phyloP scores from a whole-genome alignment of 345 rosid species.

The Stellera chamaejasme region DNA sequence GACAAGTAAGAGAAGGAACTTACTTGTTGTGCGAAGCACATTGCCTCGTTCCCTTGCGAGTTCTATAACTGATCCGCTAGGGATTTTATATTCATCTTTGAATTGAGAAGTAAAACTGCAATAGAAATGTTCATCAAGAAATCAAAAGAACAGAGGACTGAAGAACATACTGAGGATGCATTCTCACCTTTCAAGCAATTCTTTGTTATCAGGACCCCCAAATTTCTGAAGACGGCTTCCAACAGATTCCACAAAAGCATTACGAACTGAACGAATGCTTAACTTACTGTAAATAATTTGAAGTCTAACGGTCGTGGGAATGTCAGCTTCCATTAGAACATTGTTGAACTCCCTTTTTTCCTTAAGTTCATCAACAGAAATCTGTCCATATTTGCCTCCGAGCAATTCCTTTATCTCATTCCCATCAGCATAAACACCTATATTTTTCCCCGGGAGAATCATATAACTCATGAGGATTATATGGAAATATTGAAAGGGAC shows the following conservation, averaged over 20 bases:
- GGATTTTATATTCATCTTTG: constrained; percentile 86
- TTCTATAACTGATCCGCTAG: constrained; percentile 66
- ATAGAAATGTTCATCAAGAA: constrained; percentile 1
- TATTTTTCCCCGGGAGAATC: not conserved
- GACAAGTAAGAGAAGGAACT: constrained; percentile 7
- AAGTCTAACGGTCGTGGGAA: constrained; percentile 63
- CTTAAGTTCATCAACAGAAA: constrained; percentile 49
- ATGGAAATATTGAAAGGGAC: too few relatives aligned
- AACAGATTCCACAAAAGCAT: constrained; percentile 78
- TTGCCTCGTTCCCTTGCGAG: constrained; percentile 60
- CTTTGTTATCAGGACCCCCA: constrained; percentile 48
- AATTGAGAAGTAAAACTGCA: constrained; percentile 78
- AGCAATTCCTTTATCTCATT: constrained; percentile 46
- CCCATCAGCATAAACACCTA: constrained; percentile 75
- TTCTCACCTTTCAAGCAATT: constrained; percentile 68
- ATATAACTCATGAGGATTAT: too few relatives aligned
- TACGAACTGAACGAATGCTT: constrained; percentile 63
- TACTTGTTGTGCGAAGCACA: constrained; percentile 59
- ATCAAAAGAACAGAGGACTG: not conserved
- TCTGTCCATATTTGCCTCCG: constrained; percentile 49
- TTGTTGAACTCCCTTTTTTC: constrained; percentile 39
- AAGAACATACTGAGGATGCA: not conserved
- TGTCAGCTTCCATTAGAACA: constrained; percentile 61
- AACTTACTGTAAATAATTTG: constrained; percentile 69
- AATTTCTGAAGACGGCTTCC: constrained; percentile 76